Percentiles rank a stretch among this genome's conserved stretches.
Evolutionary conservation across 192 early-diverging fungal species (phyloP).

Genomic region (Podila verticillata): DNA sequence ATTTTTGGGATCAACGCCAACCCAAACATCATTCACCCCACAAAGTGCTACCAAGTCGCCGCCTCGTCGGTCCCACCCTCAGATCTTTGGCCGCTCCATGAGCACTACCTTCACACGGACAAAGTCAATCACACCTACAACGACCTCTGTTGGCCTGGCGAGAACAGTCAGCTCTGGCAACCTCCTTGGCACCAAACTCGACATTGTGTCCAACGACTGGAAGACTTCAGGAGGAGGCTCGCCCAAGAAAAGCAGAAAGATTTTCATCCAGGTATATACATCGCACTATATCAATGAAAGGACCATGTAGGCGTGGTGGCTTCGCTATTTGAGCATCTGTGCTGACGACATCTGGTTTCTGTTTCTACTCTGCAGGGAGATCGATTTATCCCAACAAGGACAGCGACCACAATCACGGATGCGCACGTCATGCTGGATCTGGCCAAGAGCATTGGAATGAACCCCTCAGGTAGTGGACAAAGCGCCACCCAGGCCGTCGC

Average conservation of each 20-base stretch:
- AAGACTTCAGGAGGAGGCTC: conserved; percentile 7
- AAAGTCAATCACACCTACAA: conserved; percentile 21
- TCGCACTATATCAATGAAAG: too few relatives aligned
- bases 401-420: conserved; percentile 79
- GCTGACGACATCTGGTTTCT: not conserved
- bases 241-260: conserved; percentile 34
- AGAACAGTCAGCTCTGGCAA: conserved; percentile 8
- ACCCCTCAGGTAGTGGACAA: not conserved
- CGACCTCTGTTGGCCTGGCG: conserved; percentile 22
- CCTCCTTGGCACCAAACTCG: conserved; percentile 21
- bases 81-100: not conserved
- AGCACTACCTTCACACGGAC: not conserved
- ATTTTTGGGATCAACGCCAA: not conserved
- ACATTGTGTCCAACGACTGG: conserved; percentile 52
- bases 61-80: not conserved
- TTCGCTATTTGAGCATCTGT: not conserved
- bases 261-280: conserved; percentile 7
- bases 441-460: conserved; percentile 52
- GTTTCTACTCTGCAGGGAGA: conserved; percentile 64
- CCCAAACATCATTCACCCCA: not conserved
- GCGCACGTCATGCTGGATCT: conserved; percentile 40
- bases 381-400: conserved; percentile 89
- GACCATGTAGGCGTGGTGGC: not conserved
- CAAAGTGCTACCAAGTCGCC: not conserved
- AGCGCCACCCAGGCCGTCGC: conserved; percentile 62